Evolutionary conservation across 2,329 filamentous ascomycete genomes (phyloP).

Genomic region (Aspergillus fumigatiaffinis): DNA sequence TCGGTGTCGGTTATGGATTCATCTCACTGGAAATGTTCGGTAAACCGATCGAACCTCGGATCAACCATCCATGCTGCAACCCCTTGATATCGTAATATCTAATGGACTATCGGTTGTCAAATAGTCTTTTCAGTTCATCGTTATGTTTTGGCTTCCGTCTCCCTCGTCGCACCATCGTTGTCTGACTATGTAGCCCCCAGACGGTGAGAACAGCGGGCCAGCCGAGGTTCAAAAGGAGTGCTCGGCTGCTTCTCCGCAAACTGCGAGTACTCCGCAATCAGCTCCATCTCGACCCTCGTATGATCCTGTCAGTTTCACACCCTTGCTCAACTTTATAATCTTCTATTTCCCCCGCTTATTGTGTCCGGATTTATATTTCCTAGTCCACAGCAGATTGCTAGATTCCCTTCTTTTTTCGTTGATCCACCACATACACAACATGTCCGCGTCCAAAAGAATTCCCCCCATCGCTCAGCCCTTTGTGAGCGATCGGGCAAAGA

Average conservation of each 20-base stretch:
- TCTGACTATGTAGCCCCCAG: not conserved
- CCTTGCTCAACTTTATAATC: slow-evolving; percentile 8
- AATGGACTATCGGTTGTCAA: not conserved
- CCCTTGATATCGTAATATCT: not conserved
- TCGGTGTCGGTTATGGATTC: no score
- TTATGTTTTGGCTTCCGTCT: not conserved
- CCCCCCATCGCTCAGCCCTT: slow-evolving; percentile 56
- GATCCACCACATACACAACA: slow-evolving; percentile 24
- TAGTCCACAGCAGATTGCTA: not conserved
- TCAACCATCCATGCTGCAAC: not conserved
- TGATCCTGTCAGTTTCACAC: slow-evolving; percentile 8
- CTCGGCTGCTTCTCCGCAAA: slow-evolving; percentile 28
- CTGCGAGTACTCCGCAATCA: slow-evolving; percentile 21
- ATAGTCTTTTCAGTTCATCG: not conserved
- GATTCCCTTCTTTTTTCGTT: not conserved
- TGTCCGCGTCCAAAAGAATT: slow-evolving; percentile 52
- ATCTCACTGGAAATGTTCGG: no score
- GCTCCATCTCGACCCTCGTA: not conserved
- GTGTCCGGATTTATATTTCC: not conserved
- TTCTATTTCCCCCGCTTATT: not conserved
- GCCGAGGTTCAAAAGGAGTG: slow-evolving; percentile 24
- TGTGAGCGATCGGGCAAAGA: slow-evolving; percentile 80
- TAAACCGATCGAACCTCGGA: no score
- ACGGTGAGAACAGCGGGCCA: slow-evolving; percentile 3
- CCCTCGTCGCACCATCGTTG: not conserved